Evolutionary conservation across 2,329 filamentous ascomycete genomes (phyloP).

Genomic region (Fusarium foetens): DNA sequence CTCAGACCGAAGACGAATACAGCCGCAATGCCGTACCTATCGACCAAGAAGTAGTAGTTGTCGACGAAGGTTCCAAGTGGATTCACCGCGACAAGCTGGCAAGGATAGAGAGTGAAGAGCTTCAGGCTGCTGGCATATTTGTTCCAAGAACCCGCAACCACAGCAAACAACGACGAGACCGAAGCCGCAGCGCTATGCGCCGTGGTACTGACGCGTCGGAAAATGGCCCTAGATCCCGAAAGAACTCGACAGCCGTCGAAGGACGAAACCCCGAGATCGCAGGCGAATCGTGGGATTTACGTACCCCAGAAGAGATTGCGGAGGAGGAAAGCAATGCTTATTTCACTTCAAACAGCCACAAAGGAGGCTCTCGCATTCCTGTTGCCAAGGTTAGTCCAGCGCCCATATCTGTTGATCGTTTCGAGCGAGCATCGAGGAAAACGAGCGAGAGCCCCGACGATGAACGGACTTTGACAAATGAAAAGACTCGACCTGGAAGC

Average conservation of each 20-base stretch:
- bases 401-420: constrained; percentile 75
- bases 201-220: constrained; percentile 49
- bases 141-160: constrained; percentile 65
- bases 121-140: constrained; percentile 80
- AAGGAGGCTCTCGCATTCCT: constrained; percentile 83
- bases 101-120: constrained; percentile 81
- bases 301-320: constrained; percentile 81
- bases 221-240: constrained; percentile 51
- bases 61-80: constrained; percentile 77
- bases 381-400: constrained; percentile 82
- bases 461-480: constrained; percentile 63
- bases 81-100: constrained; percentile 88
- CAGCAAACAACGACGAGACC: constrained; percentile 58
- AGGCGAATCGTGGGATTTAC: constrained; percentile 73
- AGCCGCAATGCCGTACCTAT: constrained; percentile 42
- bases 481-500: constrained; percentile 75
- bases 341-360: constrained; percentile 63
- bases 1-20: constrained; percentile 41
- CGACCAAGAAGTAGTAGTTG: constrained; percentile 49
- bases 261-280: constrained; percentile 53
- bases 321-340: constrained; percentile 64
- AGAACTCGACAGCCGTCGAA: constrained; percentile 58
- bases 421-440: constrained; percentile 79
- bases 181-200: constrained; percentile 50
- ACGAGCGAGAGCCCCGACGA: constrained; percentile 66